These are phyloP conservation scores for Saccharomycopsis hybrid DNA, from an alignment of 1,139 yeast genomes.

Conservation along the genomic window DNA sequence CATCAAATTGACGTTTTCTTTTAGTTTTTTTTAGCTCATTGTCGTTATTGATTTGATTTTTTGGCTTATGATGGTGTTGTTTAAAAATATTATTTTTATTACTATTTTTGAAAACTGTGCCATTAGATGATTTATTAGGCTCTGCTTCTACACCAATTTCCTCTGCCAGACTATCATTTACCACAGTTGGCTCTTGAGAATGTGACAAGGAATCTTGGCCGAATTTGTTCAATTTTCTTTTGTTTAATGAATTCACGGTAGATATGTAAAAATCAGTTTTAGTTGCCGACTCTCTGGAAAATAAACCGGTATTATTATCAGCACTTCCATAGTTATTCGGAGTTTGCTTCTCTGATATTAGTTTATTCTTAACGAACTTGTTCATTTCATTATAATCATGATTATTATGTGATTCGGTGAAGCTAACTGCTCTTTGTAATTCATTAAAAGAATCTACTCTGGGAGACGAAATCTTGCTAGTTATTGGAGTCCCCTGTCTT, in stretches of 20 bases:
- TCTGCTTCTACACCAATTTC: background rate
- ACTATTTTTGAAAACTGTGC: background rate
- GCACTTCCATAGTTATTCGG: background rate
- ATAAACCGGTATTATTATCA: background rate
- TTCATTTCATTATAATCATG: background rate
- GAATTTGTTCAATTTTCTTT: background rate
- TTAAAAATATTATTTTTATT: background rate
- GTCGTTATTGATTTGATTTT: no score
- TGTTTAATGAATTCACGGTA: background rate
- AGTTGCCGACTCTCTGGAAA: background rate
- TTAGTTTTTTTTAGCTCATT: no score
- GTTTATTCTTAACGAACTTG: background rate
- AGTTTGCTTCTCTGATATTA: background rate
- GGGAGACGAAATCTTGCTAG: conserved; percentile 3
- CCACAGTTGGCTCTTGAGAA: no score
- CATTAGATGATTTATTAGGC: background rate
- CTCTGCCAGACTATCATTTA: background rate
- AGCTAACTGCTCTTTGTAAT: background rate
- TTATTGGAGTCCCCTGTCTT: background rate
- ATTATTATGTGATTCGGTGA: background rate
- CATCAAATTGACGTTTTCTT: background rate
- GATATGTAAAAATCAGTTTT: background rate
- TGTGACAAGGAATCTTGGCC: background rate
- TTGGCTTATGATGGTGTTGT: no score
- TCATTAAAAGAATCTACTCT: background rate